Conservation (phyloP, 305 asterid species). For the Stenogyne calaminthoides region DNA sequence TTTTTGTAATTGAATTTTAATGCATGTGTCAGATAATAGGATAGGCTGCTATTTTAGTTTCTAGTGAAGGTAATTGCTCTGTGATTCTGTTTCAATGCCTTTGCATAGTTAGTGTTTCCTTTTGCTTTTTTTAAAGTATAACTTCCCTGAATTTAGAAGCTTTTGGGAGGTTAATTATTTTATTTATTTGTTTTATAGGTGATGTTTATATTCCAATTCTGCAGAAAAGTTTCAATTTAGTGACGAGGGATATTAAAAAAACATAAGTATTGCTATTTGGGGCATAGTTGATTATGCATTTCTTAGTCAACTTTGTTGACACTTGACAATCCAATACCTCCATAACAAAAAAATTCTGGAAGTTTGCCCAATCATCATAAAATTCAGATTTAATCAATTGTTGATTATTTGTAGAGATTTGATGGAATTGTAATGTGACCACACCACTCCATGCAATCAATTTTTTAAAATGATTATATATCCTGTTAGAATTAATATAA, state of each 20-base stretch:
- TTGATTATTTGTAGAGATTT: background rate
- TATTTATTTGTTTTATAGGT: background rate
- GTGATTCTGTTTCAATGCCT: background rate
- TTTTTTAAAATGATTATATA: background rate
- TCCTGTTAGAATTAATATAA: constrained; percentile 15
- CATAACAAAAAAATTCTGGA: background rate
- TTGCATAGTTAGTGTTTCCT: background rate
- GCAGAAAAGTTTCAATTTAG: background rate
- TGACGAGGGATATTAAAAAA: background rate
- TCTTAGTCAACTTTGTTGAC: background rate
- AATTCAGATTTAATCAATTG: background rate
- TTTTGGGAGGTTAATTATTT: background rate
- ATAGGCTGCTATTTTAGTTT: background rate
- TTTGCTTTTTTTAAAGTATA: background rate
- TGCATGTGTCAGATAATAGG: background rate
- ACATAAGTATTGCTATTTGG: background rate
- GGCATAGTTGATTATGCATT: background rate
- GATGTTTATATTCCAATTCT: background rate
- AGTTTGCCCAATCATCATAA: background rate
- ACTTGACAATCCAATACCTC: background rate
- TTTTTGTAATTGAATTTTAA: background rate
- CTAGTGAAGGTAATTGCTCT: background rate
- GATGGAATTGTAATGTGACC: background rate
- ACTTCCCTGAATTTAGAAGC: background rate
- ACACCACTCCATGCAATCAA: background rate